phyloP scores from a whole-genome alignment of 257 asterid genomes.

The Ilex aquifolium region DNA sequence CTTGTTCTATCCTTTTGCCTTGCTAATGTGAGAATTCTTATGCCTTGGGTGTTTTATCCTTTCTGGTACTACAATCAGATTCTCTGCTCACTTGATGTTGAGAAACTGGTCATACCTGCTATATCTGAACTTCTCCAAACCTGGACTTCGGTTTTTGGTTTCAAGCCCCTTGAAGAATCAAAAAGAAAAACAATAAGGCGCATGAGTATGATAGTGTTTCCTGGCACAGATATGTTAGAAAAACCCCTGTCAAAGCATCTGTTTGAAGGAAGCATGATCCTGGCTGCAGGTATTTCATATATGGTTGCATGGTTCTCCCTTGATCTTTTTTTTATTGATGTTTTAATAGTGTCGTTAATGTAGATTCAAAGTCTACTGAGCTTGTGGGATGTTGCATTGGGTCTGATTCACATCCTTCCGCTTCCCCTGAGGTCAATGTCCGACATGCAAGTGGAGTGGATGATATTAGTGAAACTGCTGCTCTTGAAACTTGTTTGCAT shows the following conservation, averaged over 20 bases:
- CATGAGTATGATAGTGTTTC: slow-evolving; percentile 77
- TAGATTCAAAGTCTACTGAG: not conserved
- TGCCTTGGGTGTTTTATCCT: not conserved
- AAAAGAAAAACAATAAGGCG: slow-evolving; percentile 56
- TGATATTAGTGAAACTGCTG: not conserved
- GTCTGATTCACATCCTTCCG: not conserved
- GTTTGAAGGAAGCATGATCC: slow-evolving; percentile 16
- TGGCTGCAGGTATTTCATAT: slow-evolving; percentile 43
- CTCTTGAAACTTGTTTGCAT: not conserved
- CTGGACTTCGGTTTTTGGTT: slow-evolving; percentile 85
- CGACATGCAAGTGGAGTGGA: not conserved
- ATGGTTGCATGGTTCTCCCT: too few species aligned
- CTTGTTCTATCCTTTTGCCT: too few species aligned
- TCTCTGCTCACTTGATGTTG: slow-evolving; percentile 66
- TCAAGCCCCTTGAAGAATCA: slow-evolving; percentile 51
- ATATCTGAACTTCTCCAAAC: slow-evolving; percentile 68
- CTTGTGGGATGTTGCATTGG: not conserved
- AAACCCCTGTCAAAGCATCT: slow-evolving; percentile 40
- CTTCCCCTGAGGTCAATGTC: not conserved
- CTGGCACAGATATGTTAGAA: slow-evolving; percentile 72
- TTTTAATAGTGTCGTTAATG: too few species aligned
- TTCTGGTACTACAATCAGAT: slow-evolving; percentile 31
- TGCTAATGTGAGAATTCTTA: too few species aligned
- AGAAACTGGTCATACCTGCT: slow-evolving; percentile 83
- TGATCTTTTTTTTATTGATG: not conserved